Percentiles rank a stretch among this genome's conserved stretches.
phyloP scores from a whole-genome alignment of 371 early-diverging fungal species.

The Rhizopus delemar region DNA sequence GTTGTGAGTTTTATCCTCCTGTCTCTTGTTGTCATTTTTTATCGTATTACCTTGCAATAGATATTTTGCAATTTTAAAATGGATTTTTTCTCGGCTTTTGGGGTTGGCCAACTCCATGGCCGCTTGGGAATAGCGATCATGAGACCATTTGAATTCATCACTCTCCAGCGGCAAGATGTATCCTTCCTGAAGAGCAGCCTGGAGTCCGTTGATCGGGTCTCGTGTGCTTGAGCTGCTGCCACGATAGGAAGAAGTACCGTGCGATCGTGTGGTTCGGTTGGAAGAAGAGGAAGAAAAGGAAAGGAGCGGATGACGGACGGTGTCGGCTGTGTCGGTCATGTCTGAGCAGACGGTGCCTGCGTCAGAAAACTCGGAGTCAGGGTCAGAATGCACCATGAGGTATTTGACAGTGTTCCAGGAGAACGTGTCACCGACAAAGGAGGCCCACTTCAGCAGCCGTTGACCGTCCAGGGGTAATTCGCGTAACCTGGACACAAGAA shows the following conservation, averaged over 20 bases:
- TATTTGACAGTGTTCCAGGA: constrained; percentile 46
- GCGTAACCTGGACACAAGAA: constrained; percentile 32
- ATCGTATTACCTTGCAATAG: constrained; percentile 23
- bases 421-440: constrained; percentile 48
- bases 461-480: constrained; percentile 43
- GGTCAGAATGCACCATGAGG: constrained; percentile 37
- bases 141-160: constrained; percentile 51
- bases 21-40: background rate
- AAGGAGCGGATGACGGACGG: constrained; percentile 15
- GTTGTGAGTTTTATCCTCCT: background rate
- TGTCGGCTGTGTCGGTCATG: background rate
- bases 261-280: background rate
- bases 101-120: constrained; percentile 47
- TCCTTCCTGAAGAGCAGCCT: constrained; percentile 50
- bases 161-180: constrained; percentile 42
- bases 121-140: constrained; percentile 52
- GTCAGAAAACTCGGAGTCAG: constrained; percentile 34
- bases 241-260: background rate
- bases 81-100: constrained; percentile 35
- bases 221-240: background rate
- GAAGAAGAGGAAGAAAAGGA: background rate
- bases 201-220: constrained; percentile 47
- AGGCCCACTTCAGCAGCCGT: constrained; percentile 42
- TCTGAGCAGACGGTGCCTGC: constrained; percentile 7
- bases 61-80: constrained; percentile 40